Base-by-base conservation (phyloP, 768 basidiomycete species). In the Tricholoma sp. region DNA sequence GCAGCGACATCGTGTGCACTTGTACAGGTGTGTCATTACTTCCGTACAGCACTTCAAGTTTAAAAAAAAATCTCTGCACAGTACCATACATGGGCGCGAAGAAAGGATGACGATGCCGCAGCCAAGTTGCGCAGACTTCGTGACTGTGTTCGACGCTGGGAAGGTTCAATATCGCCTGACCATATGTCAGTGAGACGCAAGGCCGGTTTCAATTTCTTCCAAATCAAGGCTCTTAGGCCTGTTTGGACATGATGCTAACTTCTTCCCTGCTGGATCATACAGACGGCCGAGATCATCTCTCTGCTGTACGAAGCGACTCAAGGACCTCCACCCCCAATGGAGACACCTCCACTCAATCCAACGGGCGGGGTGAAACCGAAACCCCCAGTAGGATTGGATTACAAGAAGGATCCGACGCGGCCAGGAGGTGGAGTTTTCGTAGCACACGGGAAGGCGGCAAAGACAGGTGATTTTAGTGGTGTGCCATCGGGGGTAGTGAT, bases 131-230 rank as follows among this genome's bases (percentile, higher is more conserved):
- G 82, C 63, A 86, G 88, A 69, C 74, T 97, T 54, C 85, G 89
- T 21, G 93, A 96, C 68, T 90, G 88, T 55, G 86, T 94, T 12
- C 79, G 86, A 57, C 78, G 88, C 58, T 98, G 94, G 94, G 95
- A 96, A 70, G 82, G 78, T 55, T 82, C 89, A 0, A 81, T 94
- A 57, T 90, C 88, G 58, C 88, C 90, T 50, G 94, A 97, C 62
- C 94, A 98, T 72, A 95, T 95, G 92, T 92, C 90, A 41, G 86
- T 90, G 18, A 83, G 94, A 73, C 85, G 94, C 61, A 96, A 96
- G 86, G 92, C 78, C 60, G 63, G 80, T 73, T 61, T 61, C 54
- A 56, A 58, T 70, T 66, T 58, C 51, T 64, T 64, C 61, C 29
- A 54, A 39, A 29, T 5, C 31, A 41, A 50, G 53, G 56, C 50